Base-by-base conservation (phyloP, 108 stramenopile genomes). In the Chaetoceros muelleri region DNA sequence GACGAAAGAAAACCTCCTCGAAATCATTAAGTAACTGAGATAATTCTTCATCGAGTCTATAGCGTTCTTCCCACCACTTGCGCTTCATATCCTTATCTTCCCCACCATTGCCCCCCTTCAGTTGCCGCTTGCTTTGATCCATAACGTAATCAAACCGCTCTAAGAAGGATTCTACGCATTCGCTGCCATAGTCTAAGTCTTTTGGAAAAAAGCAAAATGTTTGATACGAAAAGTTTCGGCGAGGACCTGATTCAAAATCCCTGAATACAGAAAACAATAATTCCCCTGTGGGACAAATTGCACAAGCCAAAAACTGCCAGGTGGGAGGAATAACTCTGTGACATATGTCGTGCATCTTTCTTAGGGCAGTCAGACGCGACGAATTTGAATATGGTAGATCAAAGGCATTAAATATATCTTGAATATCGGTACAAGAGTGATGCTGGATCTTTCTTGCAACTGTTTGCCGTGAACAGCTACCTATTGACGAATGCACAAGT, bases 61-160 rank as follows among this genome's bases (percentile, higher is more conserved):
- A 62, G 24, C 92, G 66, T 50, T 80, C 68, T 3, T 74, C 62
- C 87, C 87, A 89, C 87, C 91, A 89, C 45, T 68, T 56, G 30
- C 77, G 61, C 61, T 80, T 87, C 2, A 55, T 47, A 34, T 66
- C 52, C 24, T 50, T 55, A 31, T 67, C 70, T 26, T 53, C 46
- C 18, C 63, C 60, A 57, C 64, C 60, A 47, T 73, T 70, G 46
- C 85, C 71, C 1, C 77, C 80, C 19, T 69, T 44, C 10, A 93
- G 74, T 52, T 93, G 87, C 27, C 71, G 48, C 26, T 85, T 68
- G 53, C 77, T 84, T 50, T 69, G 61, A 10, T 73, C 63, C 19
- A 93, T 78, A 20, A 93, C 65, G n/a, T 46, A 47, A 59, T 89
- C 87, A 16, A 93, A 58, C 10, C 61, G 52, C 20, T 80, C 59